Evolutionary conservation across 2,329 filamentous ascomycete species (phyloP), one percentile per base, ranked within the genome.

Genomic region (Fusarium continuum): DNA sequence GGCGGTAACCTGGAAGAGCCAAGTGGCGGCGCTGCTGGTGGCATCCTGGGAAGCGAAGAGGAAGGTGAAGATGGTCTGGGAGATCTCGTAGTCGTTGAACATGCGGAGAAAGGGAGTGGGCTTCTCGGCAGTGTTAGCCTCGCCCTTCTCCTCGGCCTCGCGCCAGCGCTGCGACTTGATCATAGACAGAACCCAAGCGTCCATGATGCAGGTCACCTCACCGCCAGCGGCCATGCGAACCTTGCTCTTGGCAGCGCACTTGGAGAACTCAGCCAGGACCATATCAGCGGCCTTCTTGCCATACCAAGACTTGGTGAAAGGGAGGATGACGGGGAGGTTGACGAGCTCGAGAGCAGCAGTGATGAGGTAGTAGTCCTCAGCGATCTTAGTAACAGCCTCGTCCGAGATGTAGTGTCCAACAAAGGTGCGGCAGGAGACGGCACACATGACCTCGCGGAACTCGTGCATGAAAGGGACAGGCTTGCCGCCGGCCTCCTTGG

Each of bases 31-130:
- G 72, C 92, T 96, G 79, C 91, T 95, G 62, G 95, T 97, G 67
- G 95, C 95, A 77, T 99, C 95, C 79, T 98, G 95, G 4, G 93
- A 97, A 60, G 95, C 94, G 78, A 98, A 98, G 61, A 98, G 84
- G 83, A 98, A 97, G 44, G 94, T 96, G 80, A 97, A 97, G 73
- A 98, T 77, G 20, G 94, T 97, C 82, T 95, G 91, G 53, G 92
- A 85, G 72, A 98, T 97, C 78, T 98, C 93, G 72, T 89, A 91
- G 75, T 98, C 91, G 77, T 85, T 88, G 78, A 97, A 98, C 69
- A 91, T 88, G 73, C 94, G 91, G 51, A 98, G 85, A 23, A 96
- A 76, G 69, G 91, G 91, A 17, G 87, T 79, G 47, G 94, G 94
- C 85, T 97, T 97, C 78, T 91, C 88, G 7, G 90, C 78, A 14